Evolutionary conservation across 2,329 filamentous ascomycete genomes (phyloP).

Genomic region (Penicillium sp.): DNA sequence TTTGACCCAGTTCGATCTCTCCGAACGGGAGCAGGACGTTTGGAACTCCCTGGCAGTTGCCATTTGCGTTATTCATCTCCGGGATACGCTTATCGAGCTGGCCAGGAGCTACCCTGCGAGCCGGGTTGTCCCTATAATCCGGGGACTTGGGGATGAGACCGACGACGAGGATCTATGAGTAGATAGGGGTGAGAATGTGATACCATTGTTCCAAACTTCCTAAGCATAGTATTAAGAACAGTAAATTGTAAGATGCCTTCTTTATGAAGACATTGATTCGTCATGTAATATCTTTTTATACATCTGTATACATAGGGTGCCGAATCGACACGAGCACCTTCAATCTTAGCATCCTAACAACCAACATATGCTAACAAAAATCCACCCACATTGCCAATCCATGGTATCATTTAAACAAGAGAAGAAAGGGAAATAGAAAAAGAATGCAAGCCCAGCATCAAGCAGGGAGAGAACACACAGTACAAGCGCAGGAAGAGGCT

Average conservation of each 20-base stretch:
- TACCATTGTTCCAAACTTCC: background rate
- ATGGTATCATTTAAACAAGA: slow-evolving; percentile 25
- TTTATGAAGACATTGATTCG: background rate
- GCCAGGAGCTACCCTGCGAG: slow-evolving; percentile 30
- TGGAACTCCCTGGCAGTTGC: slow-evolving; percentile 62
- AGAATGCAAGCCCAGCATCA: slow-evolving; percentile 1
- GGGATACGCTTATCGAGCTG: slow-evolving; percentile 51
- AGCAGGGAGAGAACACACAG: background rate
- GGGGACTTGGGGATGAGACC: background rate
- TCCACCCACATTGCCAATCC: slow-evolving; percentile 13
- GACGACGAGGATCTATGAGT: slow-evolving; percentile 8
- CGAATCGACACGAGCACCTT: background rate
- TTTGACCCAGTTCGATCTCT: slow-evolving; percentile 57
- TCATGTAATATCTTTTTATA: background rate
- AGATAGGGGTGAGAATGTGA: background rate
- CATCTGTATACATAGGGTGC: background rate
- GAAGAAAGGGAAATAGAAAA: slow-evolving; percentile 15
- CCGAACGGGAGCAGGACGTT: slow-evolving; percentile 55
- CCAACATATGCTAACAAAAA: slow-evolving; percentile 2
- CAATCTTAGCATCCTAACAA: background rate
- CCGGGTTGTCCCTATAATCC: slow-evolving; percentile 13
- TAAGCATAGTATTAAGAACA: background rate
- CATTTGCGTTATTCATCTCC: slow-evolving; percentile 55
- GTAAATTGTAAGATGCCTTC: background rate
- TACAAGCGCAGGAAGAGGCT: background rate